These are phyloP conservation scores for Paecilomyces formosus DNA, from an alignment of 2,329 filamentous ascomycete genomes.

Conservation along the genomic window DNA sequence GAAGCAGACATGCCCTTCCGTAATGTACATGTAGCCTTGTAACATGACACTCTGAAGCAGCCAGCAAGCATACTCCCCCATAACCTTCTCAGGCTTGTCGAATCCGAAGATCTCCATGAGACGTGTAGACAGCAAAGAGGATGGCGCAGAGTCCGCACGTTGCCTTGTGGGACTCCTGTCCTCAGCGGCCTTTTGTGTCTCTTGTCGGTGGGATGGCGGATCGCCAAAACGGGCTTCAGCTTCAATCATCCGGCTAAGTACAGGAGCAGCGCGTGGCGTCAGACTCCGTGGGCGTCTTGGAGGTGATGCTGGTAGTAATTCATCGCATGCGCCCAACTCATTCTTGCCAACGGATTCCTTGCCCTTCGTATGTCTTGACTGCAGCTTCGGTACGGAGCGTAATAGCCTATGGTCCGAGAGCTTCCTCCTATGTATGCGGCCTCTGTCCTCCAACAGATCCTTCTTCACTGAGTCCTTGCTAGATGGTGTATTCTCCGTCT, in stretches of 20 bases:
- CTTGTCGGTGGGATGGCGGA: conserved; percentile 9
- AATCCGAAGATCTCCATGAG: conserved; percentile 84
- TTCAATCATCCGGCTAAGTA: conserved; percentile 72
- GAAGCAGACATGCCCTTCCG: conserved; percentile 86
- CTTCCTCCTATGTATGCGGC: conserved; percentile 48
- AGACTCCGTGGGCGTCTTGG: conserved; percentile 22
- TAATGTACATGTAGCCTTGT: conserved; percentile 95
- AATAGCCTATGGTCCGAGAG: conserved; percentile 54
- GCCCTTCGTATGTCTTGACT: conserved; percentile 17
- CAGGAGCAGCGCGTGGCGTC: conserved; percentile 52
- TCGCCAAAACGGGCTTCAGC: conserved; percentile 55
- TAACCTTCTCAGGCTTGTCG: conserved; percentile 71
- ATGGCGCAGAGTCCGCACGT: conserved; percentile 34
- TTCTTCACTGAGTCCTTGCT: conserved; percentile 7
- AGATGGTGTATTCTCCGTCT: background rate
- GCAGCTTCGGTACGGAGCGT: conserved; percentile 57
- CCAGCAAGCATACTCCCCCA: conserved; percentile 90
- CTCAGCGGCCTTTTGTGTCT: conserved; percentile 12
- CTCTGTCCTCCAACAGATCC: conserved; percentile 24
- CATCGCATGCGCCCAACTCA: conserved; percentile 7
- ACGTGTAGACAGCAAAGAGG: conserved; percentile 58
- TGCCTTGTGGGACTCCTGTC: conserved; percentile 47
- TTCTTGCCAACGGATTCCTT: conserved; percentile 15
- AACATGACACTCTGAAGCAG: conserved; percentile 83
- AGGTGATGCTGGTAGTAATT: conserved; percentile 10